A percentile compares a stretch with the other conserved stretches of the same genome.
These are phyloP conservation scores for Penicillium paradoxum DNA, from an alignment of 495 filamentous ascomycete species.

Conservation along the genomic window DNA sequence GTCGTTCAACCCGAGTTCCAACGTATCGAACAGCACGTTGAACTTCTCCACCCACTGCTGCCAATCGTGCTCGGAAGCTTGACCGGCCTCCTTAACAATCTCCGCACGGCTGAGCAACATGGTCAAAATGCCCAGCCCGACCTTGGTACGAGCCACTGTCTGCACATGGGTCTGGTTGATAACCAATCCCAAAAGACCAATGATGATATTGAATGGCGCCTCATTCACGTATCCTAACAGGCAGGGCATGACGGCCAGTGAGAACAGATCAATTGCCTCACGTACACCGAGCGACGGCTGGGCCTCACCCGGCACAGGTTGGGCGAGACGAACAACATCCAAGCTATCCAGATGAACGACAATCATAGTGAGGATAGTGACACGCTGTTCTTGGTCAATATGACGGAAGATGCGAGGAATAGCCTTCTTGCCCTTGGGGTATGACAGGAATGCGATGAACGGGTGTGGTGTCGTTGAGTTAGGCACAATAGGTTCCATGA, in stretches of 20 bases:
- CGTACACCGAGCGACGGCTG: slow-evolving; percentile 66
- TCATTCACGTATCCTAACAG: slow-evolving; percentile 86
- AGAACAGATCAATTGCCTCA: slow-evolving; percentile 90
- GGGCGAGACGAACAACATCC: slow-evolving; percentile 78
- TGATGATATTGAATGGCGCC: slow-evolving; percentile 82
- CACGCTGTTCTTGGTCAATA: slow-evolving; percentile 83
- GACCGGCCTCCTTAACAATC: slow-evolving; percentile 75
- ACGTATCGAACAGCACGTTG: slow-evolving; percentile 76
- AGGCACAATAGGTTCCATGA: slow-evolving; percentile 83
- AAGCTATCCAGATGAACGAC: slow-evolving; percentile 88
- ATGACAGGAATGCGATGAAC: slow-evolving; percentile 94
- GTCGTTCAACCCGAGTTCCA: slow-evolving; percentile 75
- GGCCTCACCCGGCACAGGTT: slow-evolving; percentile 62
- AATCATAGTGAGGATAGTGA: slow-evolving; percentile 92
- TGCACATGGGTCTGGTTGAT: slow-evolving; percentile 76
- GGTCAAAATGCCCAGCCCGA: slow-evolving; percentile 84
- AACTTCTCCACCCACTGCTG: slow-evolving; percentile 79
- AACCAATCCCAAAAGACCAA: slow-evolving; percentile 80
- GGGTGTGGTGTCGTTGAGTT: slow-evolving; percentile 72
- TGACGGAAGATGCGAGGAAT: slow-evolving; percentile 93
- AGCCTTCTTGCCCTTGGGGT: slow-evolving; percentile 91
- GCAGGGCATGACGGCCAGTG: slow-evolving; percentile 78
- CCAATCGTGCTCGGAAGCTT: slow-evolving; percentile 66
- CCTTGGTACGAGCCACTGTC: slow-evolving; percentile 70
- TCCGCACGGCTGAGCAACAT: slow-evolving; percentile 94